Conservation (phyloP, 225 moss, liverwort and hornwort species). For the Asterella californica region DNA sequence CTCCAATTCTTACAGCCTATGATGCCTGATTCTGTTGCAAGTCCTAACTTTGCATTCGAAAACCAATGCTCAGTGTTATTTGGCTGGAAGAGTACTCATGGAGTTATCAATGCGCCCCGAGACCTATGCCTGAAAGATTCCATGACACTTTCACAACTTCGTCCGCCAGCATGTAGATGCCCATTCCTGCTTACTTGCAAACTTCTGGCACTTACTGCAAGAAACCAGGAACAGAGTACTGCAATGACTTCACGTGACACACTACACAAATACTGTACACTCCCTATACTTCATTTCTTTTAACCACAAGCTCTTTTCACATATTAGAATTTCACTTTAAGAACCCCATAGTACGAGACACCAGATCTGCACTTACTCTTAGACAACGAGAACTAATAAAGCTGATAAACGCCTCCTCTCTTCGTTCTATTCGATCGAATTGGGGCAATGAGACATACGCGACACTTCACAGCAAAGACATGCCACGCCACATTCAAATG, state of each 20-base stretch:
- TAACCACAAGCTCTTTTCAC: not conserved
- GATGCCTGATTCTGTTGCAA: not conserved
- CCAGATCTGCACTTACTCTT: not conserved
- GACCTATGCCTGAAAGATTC: constrained; percentile 2
- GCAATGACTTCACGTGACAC: constrained; percentile 4
- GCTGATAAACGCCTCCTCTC: not conserved
- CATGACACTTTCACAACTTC: constrained; percentile 14
- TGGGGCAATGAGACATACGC: constrained; percentile 8
- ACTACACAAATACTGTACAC: not conserved
- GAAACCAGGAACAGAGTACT: constrained; percentile 1
- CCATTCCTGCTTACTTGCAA: not conserved
- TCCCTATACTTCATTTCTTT: not conserved
- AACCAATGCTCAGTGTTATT: not conserved
- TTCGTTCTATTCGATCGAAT: not conserved
- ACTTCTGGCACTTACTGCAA: constrained; percentile 9
- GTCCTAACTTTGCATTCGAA: not conserved
- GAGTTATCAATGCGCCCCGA: not conserved
- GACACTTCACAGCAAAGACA: constrained; percentile 16
- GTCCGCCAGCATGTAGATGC: constrained; percentile 5
- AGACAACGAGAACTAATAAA: not conserved
- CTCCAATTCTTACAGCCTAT: not conserved
- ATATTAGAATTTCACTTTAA: not conserved
- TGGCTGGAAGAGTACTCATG: constrained; percentile 1
- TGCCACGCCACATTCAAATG: constrained; percentile 8
- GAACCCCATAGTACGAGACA: not conserved